Evolutionary conservation across 2,329 filamentous ascomycete species (phyloP).

Genomic region (Ramularia collo-cygni): DNA sequence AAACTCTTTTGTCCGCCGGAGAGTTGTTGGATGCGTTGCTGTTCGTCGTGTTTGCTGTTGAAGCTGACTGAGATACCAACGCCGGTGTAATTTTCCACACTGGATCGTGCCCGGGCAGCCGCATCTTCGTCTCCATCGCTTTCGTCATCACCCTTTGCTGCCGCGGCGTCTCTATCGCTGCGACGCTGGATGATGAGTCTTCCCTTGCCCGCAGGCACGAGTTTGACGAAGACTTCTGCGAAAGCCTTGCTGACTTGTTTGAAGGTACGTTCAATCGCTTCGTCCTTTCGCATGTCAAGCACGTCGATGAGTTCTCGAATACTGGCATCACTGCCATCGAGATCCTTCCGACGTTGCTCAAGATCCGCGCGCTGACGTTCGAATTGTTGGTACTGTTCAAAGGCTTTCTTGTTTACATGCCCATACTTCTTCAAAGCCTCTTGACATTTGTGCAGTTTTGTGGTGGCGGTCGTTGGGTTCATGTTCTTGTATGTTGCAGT

Average conservation of each 20-base stretch:
- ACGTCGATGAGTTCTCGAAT: slow-evolving; percentile 91
- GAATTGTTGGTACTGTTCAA: slow-evolving; percentile 98
- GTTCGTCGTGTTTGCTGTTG: slow-evolving; percentile 97
- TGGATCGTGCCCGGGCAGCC: slow-evolving; percentile 34
- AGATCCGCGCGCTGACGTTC: slow-evolving; percentile 85
- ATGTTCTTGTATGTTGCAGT: slow-evolving; percentile 75
- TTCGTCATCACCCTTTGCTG: slow-evolving; percentile 45
- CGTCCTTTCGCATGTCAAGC: slow-evolving; percentile 91
- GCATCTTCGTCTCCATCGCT: slow-evolving; percentile 52
- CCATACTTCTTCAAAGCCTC: slow-evolving; percentile 93
- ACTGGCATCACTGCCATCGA: slow-evolving; percentile 76
- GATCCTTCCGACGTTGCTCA: slow-evolving; percentile 74
- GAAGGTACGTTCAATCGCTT: slow-evolving; percentile 96
- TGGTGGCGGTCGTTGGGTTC: slow-evolving; percentile 59
- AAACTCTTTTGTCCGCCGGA: slow-evolving; percentile 94
- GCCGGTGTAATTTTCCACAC: slow-evolving; percentile 90
- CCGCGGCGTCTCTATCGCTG: slow-evolving; percentile 58
- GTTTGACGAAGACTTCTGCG: slow-evolving; percentile 83
- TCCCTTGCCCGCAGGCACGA: slow-evolving; percentile 89
- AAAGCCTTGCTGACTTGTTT: slow-evolving; percentile 96
- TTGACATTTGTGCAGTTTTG: slow-evolving; percentile 80
- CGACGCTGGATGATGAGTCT: slow-evolving; percentile 88
- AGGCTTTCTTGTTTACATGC: slow-evolving; percentile 98
- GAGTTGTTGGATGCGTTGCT: slow-evolving; percentile 95
- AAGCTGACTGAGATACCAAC: slow-evolving; percentile 97